Base-by-base conservation (phyloP, 2,329 filamentous ascomycete genomes). In the Fusarium sp. region DNA sequence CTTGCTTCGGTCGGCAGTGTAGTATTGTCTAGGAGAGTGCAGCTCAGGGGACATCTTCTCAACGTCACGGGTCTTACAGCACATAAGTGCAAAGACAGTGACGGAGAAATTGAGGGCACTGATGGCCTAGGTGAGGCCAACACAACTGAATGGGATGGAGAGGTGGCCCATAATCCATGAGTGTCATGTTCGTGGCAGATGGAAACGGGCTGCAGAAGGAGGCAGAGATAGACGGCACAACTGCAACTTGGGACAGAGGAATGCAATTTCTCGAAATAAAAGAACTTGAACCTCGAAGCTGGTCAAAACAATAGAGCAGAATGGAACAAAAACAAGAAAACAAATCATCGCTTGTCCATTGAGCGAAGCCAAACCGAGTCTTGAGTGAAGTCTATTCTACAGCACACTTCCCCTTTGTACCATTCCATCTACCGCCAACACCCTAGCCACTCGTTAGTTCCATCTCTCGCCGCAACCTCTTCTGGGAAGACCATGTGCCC, bases 31-130 rank as follows among this genome's bases (percentile, higher is more conserved):
- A 25, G 15, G 40, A 25, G 56, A 55, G 9, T 50, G 24, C 19
- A 59, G 56, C 51, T 53, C 51, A 15, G 44, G 34, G n/a, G 40
- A 55, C 11, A 55, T 28, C 12, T 35, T 42, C 28, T 55, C 39
- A 3, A 59, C 49, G 15, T 59, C 56, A 15, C 51, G 55, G 15
- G 43, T 43, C 6, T 55, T 41, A 29, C 56, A 41, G 19, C 51
- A 46, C 4, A 40, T 50, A 19, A 44, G 45, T 2, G 55, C 50
- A 42, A 55, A 55, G 19, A 19, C 3, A 19, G 19, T 19, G 19
- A 19, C 19, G 19, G 19, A 19, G 19, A 19, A 19, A 19, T 19
- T 19, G 19, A 19, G 19, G 36, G n/a, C 28, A 6, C 34, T 35
- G 28, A 49, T 49, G 26, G 26, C 35, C 7, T n/a, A 22, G 29